These are phyloP conservation scores for Acmispon strigosus DNA, from an alignment of 306 rosid genomes.

Conservation along the genomic window DNA sequence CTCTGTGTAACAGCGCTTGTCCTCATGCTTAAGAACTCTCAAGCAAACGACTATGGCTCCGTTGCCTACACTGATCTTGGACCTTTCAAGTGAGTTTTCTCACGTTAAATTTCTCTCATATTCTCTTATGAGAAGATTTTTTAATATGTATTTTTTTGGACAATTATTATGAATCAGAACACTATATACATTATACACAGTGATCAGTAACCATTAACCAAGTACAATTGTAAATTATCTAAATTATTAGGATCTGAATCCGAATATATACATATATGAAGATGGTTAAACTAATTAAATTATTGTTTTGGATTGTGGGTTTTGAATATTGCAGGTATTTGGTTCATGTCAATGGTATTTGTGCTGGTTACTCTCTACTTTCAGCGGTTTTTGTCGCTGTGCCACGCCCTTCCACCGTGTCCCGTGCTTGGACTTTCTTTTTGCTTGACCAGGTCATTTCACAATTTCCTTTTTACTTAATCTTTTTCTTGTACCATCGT, in stretches of 20 bases:
- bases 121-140: too few species aligned
- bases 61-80: conserved; percentile 62
- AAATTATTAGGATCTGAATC: background rate
- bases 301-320: background rate
- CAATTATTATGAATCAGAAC: too few species aligned
- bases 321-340: conserved; percentile 52
- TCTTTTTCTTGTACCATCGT: too few species aligned
- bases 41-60: conserved; percentile 61
- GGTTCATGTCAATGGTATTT: conserved; percentile 86
- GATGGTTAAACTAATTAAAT: too few species aligned
- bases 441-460: conserved; percentile 70
- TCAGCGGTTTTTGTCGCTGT: conserved; percentile 61
- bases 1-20: conserved; percentile 72
- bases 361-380: conserved; percentile 86
- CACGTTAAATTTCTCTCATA: too few species aligned
- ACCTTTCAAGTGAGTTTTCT: conserved; percentile 87
- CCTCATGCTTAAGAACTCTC: conserved; percentile 77
- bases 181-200: too few species aligned
- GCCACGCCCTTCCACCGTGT: conserved; percentile 45
- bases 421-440: conserved; percentile 83
- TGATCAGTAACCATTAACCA: too few species aligned
- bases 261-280: too few species aligned
- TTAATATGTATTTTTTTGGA: too few species aligned
- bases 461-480: too few species aligned
- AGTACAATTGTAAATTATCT: background rate